Base-by-base conservation (phyloP, 352 stramenopile genomes). In the Phytophthora pisi region DNA sequence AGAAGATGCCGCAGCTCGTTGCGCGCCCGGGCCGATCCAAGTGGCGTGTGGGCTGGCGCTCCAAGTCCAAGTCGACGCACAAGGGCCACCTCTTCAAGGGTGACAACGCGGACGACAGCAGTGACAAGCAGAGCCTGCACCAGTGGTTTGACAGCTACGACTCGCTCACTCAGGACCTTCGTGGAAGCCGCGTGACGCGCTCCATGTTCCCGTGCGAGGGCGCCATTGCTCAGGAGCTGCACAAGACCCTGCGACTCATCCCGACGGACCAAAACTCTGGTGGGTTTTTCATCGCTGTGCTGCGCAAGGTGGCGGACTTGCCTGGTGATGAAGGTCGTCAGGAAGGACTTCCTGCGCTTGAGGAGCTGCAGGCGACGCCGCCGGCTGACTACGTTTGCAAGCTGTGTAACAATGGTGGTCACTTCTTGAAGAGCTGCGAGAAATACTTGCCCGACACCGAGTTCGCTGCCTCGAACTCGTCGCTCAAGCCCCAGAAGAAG, bases 221-320 rank as follows among this genome's bases (percentile, higher is more conserved):
- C 46, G 26, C 26, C 43, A 66, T 73, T 7, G 58, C 66, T 2
- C 8, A 77, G 15, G 62, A 94, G 34, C 73, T 99, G 18, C 72
- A 97, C 56, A 86, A 92, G 57, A 99, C 97, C 47, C 79, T 98
- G 68, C 91, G 98, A 10, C 81, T 99, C 23, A 86, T 99, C 45
- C 98, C 98, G 1, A 98, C 98, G 36, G 96, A 99, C 72, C 91
- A 99, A 62, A 96, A 99, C 74, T 98, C 97, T 5, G 97, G 97
- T 38, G 98, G 97, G 4, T 99, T 99, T 74, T 99, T 99, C 74
- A 89, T 99, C 43, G 92, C 93, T n/a, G 86, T 99, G 31, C 84
- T 99, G 24, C 73, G 82, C 40, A 99, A 98, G 59, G 64, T 75
- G 34, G 61, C 60, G 3, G 68, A 94, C 49, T 64, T 94, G 28